Conservation (phyloP, 441 rosid species). For the Bocquillonia castaneifolia region DNA sequence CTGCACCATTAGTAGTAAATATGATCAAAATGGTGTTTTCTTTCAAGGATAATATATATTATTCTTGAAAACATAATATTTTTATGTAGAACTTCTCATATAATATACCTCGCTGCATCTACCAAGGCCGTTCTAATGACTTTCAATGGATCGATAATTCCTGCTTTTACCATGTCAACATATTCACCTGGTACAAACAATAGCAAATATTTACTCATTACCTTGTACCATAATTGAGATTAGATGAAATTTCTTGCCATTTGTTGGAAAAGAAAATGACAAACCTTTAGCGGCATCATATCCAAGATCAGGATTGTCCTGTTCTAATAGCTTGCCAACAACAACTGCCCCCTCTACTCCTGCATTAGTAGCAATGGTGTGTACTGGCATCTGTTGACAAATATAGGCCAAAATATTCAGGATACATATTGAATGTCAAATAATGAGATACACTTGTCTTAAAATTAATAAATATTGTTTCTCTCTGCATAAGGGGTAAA, state of each 20-base stretch:
- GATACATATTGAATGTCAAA: not conserved
- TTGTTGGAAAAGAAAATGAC: not conserved
- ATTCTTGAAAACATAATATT: not conserved
- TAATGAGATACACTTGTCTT: not conserved
- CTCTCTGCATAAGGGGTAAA: not conserved
- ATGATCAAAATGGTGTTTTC: too few relatives aligned
- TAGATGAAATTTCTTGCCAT: not conserved
- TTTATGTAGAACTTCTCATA: not conserved
- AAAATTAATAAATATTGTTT: not conserved
- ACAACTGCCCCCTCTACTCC: slow-evolving; percentile 90
- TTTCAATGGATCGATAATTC: slow-evolving; percentile 80
- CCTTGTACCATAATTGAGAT: not conserved
- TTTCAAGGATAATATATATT: not conserved
- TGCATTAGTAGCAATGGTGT: slow-evolving; percentile 72
- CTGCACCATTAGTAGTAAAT: slow-evolving; percentile 30
- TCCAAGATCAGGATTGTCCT: slow-evolving; percentile 68
- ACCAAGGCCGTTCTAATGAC: slow-evolving; percentile 85
- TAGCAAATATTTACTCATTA: too few relatives aligned
- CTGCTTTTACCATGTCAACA: slow-evolving; percentile 87
- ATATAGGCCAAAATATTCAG: not conserved
- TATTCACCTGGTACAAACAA: slow-evolving; percentile 76
- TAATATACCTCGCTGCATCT: slow-evolving; percentile 76
- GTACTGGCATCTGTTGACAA: slow-evolving; percentile 48
- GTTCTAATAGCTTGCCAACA: slow-evolving; percentile 81
- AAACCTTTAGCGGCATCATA: slow-evolving; percentile 90